Evolutionary conservation across 129 eudicot genomes (phyloP), one percentile per base, ranked within the genome.

Genomic region (carrot (Daucus carota)): DNA sequence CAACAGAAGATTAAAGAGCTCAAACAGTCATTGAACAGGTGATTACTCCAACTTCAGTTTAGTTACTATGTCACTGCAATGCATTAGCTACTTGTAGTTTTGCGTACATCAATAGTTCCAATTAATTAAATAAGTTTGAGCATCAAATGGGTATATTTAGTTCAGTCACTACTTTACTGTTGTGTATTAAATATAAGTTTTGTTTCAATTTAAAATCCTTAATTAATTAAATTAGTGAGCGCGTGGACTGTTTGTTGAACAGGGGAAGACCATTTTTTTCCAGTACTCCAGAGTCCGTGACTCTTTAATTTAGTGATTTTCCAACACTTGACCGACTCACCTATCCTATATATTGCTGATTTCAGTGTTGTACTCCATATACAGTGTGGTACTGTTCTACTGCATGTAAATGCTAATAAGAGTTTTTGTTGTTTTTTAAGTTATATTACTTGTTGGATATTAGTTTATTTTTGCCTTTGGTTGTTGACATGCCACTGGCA

Each of bases 1-100:
- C 99, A 91, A 57, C 97, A 89, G 82, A 94, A 94, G 86, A 94
- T 94, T 31, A 94, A 89, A 82, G 99, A 94, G 89, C 95, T 94
- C 36, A 94, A 94, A 80, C 93, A 94, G 77, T 94, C 99, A 32
- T 69, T 94, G 78, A 94, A 94, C 86, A 93, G 97, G 98, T 87
- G 84, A 52, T 6, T 40, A 17, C 44, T 3, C 36, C 16, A 12
- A 34, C 46, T 40, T 33, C 29, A 5, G 16, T 62, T 24, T 43
- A 34, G 38, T 59, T 33, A 59, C 62, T 28, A 57, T 78, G 7
- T 72, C 18, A 40, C n/a, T 32, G 7, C 40, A 11, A 32, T 45
- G 73, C 28, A 63, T 26, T 42, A 20, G 79, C 62, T 42, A 69
- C 31, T 2, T 69, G 36, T 34, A 69, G 6, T 2, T 7, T 69